A percentile compares a stretch with the other conserved stretches of the same genome.
Conservation (phyloP, 345 rosid species). For the Limnanthes douglasii region DNA sequence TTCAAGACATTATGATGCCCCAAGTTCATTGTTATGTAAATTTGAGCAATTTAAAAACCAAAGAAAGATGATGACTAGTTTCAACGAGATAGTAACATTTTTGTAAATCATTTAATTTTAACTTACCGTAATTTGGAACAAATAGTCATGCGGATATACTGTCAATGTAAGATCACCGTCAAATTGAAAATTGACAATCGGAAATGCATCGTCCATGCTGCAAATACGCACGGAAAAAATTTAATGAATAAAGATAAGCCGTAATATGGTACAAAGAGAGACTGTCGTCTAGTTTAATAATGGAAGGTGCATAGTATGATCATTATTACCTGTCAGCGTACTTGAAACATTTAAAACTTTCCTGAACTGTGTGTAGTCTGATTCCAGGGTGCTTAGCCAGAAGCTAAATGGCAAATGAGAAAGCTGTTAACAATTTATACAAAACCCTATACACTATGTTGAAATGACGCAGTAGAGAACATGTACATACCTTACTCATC, state of each 20-base stretch:
- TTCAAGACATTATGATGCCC: too few relatives aligned
- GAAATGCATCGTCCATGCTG: conserved; percentile 72
- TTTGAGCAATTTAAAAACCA: too few relatives aligned
- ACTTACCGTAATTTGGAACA: conserved; percentile 45
- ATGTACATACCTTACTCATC: conserved; percentile 27
- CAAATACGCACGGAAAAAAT: conserved; percentile 8
- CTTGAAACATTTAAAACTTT: conserved; percentile 48
- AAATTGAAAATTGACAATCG: conserved; percentile 53
- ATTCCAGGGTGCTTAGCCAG: conserved; percentile 33
- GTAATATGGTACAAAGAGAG: neutral
- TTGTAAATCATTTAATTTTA: too few relatives aligned
- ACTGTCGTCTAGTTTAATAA: neutral
- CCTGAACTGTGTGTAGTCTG: conserved; percentile 34
- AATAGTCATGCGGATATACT: conserved; percentile 55
- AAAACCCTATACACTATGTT: neutral
- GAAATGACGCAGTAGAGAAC: conserved; percentile 1
- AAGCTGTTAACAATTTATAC: conserved; percentile 1
- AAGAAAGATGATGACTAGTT: too few relatives aligned
- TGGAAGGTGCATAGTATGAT: neutral
- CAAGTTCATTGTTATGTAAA: too few relatives aligned
- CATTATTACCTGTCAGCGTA: conserved; percentile 38
- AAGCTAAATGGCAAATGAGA: conserved; percentile 22
- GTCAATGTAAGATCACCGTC: conserved; percentile 41
- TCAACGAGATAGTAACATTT: too few relatives aligned
- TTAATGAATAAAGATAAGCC: neutral